A percentile compares a stretch with the other conserved stretches of the same genome.
Evolutionary conservation across 2,329 filamentous ascomycete genomes (phyloP).

Genomic region (Diaporthe aspalathi): DNA sequence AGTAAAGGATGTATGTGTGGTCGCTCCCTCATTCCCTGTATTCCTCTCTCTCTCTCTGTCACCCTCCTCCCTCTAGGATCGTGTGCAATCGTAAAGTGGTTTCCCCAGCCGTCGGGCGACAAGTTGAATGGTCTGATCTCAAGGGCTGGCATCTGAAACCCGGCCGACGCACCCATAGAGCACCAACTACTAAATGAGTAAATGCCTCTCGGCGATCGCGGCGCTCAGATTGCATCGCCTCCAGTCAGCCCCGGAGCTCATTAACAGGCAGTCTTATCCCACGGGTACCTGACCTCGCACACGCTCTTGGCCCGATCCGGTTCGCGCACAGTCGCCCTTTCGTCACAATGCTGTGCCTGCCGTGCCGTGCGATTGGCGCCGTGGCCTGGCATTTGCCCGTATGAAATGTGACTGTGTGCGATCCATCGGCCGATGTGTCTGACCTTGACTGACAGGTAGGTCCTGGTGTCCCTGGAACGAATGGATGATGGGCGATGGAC

Average conservation of each 20-base stretch:
- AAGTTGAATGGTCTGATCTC: slow-evolving; percentile 8
- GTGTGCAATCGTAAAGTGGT: slow-evolving; percentile 1
- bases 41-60: neutral
- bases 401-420: slow-evolving; percentile 30
- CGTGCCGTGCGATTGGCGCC: slow-evolving; percentile 24
- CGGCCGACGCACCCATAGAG: slow-evolving; percentile 34
- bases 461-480: slow-evolving; percentile 3
- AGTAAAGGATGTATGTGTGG: neutral
- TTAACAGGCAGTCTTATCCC: slow-evolving; percentile 22
- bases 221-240: slow-evolving; percentile 15
- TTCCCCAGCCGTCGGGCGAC: slow-evolving; percentile 24
- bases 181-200: slow-evolving; percentile 24
- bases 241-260: neutral
- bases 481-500: neutral
- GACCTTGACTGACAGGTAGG: slow-evolving; percentile 26
- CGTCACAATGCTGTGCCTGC: slow-evolving; percentile 18
- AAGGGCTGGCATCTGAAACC: slow-evolving; percentile 34
- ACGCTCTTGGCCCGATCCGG: slow-evolving; percentile 27
- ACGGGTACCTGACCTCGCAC: slow-evolving; percentile 36
- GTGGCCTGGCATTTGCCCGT: slow-evolving; percentile 18
- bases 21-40: neutral
- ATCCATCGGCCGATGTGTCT: slow-evolving; percentile 21
- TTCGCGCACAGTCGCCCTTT: slow-evolving; percentile 19
- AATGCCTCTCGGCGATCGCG: slow-evolving; percentile 25
- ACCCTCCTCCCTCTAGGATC: neutral